Evolutionary conservation across 2,329 filamentous ascomycete species (phyloP).

Genomic region (Chaetomium olivaceum): DNA sequence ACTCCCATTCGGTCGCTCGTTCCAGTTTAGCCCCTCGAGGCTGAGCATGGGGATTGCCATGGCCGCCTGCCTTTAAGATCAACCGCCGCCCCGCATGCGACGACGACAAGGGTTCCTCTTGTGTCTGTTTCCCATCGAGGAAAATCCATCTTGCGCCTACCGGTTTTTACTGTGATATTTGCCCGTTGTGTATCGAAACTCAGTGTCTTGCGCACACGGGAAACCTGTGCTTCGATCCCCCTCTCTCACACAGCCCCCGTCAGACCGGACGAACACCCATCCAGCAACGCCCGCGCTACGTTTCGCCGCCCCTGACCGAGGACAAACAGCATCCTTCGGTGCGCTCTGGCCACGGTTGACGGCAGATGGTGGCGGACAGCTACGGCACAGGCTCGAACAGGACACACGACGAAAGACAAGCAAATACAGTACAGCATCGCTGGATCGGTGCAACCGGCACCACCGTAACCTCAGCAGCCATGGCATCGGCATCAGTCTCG

Average conservation of each 20-base stretch:
- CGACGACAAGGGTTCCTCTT: slow-evolving; percentile 3
- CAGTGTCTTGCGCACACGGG: background rate
- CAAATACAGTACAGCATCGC: slow-evolving; percentile 1
- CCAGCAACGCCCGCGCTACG: background rate
- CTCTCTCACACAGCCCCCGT: background rate
- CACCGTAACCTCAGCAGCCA: background rate
- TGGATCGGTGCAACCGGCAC: background rate
- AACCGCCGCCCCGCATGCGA: slow-evolving; percentile 14
- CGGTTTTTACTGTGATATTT: background rate
- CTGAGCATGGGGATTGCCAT: slow-evolving; percentile 21
- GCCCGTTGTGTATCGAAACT: background rate
- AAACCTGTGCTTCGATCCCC: background rate
- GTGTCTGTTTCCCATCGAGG: background rate
- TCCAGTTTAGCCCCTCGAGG: slow-evolving; percentile 31
- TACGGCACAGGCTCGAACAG: background rate
- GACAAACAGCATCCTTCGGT: background rate
- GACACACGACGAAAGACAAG: background rate
- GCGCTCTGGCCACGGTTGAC: slow-evolving; percentile 4
- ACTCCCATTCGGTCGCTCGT: slow-evolving; percentile 32
- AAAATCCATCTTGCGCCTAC: background rate
- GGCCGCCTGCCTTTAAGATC: slow-evolving; percentile 14
- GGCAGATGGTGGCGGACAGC: slow-evolving; percentile 9
- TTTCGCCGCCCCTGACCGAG: slow-evolving; percentile 16
- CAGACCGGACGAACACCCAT: background rate
- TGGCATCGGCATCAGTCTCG: slow-evolving; percentile 41